These are phyloP conservation scores for Triglochin maritima DNA, from an alignment of 106 monocot species.

Conservation along the genomic window DNA sequence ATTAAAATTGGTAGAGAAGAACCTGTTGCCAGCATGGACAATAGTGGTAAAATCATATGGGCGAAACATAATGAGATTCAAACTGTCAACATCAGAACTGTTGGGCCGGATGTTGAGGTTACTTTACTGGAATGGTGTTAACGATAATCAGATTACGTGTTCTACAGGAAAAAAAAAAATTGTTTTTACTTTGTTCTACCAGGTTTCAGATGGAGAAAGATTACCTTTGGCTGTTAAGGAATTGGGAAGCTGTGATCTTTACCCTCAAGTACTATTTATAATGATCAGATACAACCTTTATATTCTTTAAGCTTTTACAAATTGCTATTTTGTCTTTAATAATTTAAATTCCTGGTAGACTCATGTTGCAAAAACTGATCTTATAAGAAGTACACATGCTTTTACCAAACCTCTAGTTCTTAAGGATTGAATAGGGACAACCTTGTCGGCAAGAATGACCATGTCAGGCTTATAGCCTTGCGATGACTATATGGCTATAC, in stretches of 20 bases:
- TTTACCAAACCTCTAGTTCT: too few species aligned
- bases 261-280: conserved; percentile 53
- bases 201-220: conserved; percentile 95
- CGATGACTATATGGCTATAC: too few species aligned
- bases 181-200: not conserved
- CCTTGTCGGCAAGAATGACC: too few species aligned
- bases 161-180: not conserved
- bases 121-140: conserved; percentile 1
- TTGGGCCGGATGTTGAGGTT: conserved; percentile 80
- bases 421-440: too few species aligned
- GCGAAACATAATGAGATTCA: conserved; percentile 98
- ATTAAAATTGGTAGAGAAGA: conserved; percentile 95
- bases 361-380: not conserved
- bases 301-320: not conserved
- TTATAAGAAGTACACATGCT: too few species aligned
- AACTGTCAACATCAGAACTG: conserved; percentile 90
- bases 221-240: conserved; percentile 91
- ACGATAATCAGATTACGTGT: not conserved
- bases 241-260: conserved; percentile 95
- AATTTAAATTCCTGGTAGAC: not conserved
- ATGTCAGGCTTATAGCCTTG: too few species aligned
- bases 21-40: conserved; percentile 95
- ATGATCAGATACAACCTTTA: not conserved
- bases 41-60: conserved; percentile 96
- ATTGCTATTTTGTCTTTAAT: not conserved